A percentile compares a stretch with the other conserved stretches of the same genome.
Conservation (phyloP, 1,284 basidiomycete genomes). For the Golubevia sp. region DNA sequence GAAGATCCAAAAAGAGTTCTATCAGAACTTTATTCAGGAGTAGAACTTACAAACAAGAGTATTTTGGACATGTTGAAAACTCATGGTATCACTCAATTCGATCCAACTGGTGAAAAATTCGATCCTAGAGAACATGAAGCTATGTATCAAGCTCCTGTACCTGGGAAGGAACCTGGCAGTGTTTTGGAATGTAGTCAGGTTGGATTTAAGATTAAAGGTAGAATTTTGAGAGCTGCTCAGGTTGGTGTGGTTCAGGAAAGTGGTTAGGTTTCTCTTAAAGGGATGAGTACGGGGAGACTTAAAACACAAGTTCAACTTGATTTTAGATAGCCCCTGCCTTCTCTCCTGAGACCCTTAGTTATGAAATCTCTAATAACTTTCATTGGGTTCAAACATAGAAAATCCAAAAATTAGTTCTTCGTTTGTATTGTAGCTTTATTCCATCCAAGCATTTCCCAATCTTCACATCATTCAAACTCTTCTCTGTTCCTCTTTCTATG, state of each 20-base stretch:
- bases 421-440: too few species aligned
- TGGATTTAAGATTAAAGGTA: slow-evolving; percentile 68
- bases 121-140: slow-evolving; percentile 96
- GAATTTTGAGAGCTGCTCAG: slow-evolving; percentile 90
- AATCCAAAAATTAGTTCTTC: too few species aligned
- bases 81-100: slow-evolving; percentile 87
- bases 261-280: too few species aligned
- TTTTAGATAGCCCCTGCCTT: too few species aligned
- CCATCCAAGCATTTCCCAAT: too few species aligned
- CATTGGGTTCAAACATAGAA: too few species aligned
- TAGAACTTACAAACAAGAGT: slow-evolving; percentile 87
- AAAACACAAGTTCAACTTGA: too few species aligned
- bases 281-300: too few species aligned
- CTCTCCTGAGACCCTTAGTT: too few species aligned
- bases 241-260: slow-evolving; percentile 79
- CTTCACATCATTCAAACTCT: too few species aligned
- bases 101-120: slow-evolving; percentile 88
- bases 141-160: slow-evolving; percentile 88
- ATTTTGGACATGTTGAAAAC: slow-evolving; percentile 87
- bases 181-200: slow-evolving; percentile 89
- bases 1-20: slow-evolving; percentile 42
- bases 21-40: slow-evolving; percentile 71
- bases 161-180: slow-evolving; percentile 81
- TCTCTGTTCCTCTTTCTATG: too few species aligned
- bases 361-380: too few species aligned